Base-by-base conservation (phyloP, 371 early-diverging fungal genomes). In the Rhizomucor pusillus region DNA sequence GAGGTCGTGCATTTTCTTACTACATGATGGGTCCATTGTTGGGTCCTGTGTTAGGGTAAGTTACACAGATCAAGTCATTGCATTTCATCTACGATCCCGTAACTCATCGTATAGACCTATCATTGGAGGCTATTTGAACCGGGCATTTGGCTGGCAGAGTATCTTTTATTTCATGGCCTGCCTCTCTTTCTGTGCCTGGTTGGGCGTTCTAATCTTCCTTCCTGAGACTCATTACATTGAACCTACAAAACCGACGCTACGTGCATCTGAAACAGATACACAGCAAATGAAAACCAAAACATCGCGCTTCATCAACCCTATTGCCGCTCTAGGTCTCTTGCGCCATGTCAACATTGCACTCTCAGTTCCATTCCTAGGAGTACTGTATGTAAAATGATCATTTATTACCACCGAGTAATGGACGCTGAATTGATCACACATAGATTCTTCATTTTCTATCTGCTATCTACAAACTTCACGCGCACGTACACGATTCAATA, bases 121-220 rank as follows among this genome's bases (percentile, higher is more conserved):
- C 40, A 65, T 77, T 43, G 78, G 78, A 11, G 78, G 78, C 7
- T 71, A 69, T 29, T 36, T 77, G 9, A 77, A 65, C 35, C 55
- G 72, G 60, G 69, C 57, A 4, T 60, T 72, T 13, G 78, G 78
- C 3, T 77, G 75, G 75, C 67, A 69, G 54, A 65, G 68, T 24
- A 72, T 52, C 16, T 68, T 77, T 45, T 74, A 62, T 59, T 74
- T 74, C 37, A 29, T 74, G 34, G 52, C 73, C 1, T 49, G 51
- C 5, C 62, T 72, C n/a, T 58, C 59, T 0, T 54, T 65, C 22
- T 52, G 56, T 19, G 47, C 65, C 18, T 70, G 65, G 60, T 18
- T 66, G 2, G 56, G 57, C 1, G 59, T 77, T 13, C 40, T 77
- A 3, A 63, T 77, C 41, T 59, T 63, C 16, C 46, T 77, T 19